Base-by-base conservation (phyloP, 306 rosid genomes). In the Trifolium subterraneum region DNA sequence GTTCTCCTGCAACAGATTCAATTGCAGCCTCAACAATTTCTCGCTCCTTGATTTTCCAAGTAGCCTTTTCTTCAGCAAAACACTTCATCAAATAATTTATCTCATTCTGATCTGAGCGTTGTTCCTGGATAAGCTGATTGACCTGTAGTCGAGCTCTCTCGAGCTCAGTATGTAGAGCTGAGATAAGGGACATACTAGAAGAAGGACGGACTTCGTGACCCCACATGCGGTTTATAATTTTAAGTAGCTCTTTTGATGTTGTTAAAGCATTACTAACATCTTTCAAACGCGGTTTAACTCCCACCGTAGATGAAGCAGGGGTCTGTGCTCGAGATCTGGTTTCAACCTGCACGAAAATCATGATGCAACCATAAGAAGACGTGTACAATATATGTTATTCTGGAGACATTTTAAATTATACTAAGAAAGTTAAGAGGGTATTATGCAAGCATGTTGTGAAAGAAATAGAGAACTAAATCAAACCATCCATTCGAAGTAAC, bases 21-120 rank as follows among this genome's bases (percentile, higher is more conserved):
- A 95, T 87, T n/a, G 99, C 98, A 63, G 97, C 97, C 90, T 95
- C 99, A 36, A 92, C 86, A 79, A 85, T 81, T 82, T 88, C 89
- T 62, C 80, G 90, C 78, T 90, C 99, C 85, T 90, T 92, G 79
- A 74, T 87, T 80, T 90, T 89, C 99, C 99, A 92, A 25, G 92
- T 88, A 8, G 95, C 97, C 80, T 92, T 92, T 87, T 95, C 99
- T 71, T 95, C 98, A 50, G 98, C 90, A 80, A 88, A 88, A 72
- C 93, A 88, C 88, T 90, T 90, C 88, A 95, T 87, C 81, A 95
- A 84, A 70, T 88, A 89, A 86, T 76, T 84, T 52, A 95, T 85
- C 81, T 92, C 98, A 22, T 82, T 87, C 76, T 87, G 94, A 64
- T 94, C 93, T 0, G 87, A 86, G 48, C 96, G 87, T 60, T 95